Conservation (phyloP, 163 green algal species). For the Chlorella variabilis region DNA sequence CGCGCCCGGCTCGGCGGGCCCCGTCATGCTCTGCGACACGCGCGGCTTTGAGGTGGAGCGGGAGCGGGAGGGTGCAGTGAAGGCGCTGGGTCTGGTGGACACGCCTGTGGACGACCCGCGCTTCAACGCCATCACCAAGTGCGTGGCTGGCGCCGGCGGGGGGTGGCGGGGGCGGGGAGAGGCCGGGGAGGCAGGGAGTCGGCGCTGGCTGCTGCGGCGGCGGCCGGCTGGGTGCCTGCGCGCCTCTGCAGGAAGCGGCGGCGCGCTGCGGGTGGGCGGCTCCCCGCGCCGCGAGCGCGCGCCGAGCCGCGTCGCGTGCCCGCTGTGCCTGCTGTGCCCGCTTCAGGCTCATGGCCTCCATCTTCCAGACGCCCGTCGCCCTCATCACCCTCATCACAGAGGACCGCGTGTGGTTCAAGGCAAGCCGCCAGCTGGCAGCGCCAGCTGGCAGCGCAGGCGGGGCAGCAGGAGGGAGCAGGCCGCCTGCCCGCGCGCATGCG, state of each 20-base stretch:
- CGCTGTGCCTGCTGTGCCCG: background rate
- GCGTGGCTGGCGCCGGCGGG: too few species aligned
- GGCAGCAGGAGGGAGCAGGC: too few species aligned
- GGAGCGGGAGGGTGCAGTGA: background rate
- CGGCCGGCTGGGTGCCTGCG: too few species aligned
- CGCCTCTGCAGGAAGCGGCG: too few species aligned
- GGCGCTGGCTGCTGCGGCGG: too few species aligned
- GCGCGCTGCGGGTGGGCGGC: too few species aligned
- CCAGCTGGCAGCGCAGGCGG: too few species aligned
- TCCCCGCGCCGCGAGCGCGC: too few species aligned
- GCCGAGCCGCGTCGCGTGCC: too few species aligned
- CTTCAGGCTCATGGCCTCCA: constrained; percentile 46
- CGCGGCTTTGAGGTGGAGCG: constrained; percentile 5
- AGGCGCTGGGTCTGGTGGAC: constrained; percentile 21
- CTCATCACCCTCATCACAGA: constrained; percentile 82
- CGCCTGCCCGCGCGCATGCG: background rate
- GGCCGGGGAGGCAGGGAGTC: too few species aligned
- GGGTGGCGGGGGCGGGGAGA: too few species aligned
- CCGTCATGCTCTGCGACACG: constrained; percentile 18
- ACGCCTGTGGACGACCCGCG: constrained; percentile 9
- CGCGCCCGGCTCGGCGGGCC: background rate
- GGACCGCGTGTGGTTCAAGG: constrained; percentile 88
- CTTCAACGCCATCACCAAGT: constrained; percentile 39
- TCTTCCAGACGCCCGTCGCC: constrained; percentile 73
- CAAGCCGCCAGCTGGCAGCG: constrained; percentile 49